Conservation (phyloP, 129 eudicot genomes). For the Chrysanthemum seticuspe region DNA sequence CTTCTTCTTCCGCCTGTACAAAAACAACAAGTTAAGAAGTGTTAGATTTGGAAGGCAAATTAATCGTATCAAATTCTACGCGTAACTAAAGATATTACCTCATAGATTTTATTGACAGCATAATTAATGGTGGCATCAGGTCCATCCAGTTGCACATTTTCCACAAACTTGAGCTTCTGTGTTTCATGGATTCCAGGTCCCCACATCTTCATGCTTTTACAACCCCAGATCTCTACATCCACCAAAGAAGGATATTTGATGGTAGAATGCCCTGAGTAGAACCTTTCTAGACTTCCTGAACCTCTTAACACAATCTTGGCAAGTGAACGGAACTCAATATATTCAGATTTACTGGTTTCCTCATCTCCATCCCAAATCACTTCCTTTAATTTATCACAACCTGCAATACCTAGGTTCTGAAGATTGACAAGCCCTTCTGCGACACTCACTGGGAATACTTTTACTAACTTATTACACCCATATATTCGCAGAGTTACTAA, state of each 20-base stretch:
- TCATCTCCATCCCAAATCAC: background rate
- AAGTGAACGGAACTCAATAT: background rate
- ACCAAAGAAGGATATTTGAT: conserved; percentile 1
- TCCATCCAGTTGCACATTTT: background rate
- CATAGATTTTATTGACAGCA: background rate
- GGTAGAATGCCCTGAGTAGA: background rate
- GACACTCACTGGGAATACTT: background rate
- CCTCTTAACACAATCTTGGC: background rate
- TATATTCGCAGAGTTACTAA: background rate
- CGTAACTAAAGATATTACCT: background rate
- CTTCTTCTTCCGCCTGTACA: no score
- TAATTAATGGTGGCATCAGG: background rate
- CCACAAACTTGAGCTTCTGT: conserved; percentile 1
- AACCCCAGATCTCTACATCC: background rate
- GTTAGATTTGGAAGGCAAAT: no score
- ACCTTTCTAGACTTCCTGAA: background rate
- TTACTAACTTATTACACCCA: background rate
- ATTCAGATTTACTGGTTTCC: background rate
- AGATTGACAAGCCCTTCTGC: background rate
- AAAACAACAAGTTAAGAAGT: no score
- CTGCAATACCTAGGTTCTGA: background rate
- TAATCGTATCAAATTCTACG: background rate
- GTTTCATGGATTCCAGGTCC: background rate
- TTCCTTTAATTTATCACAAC: background rate
- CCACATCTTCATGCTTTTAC: background rate